phyloP scores from a whole-genome alignment of 192 early-diverging fungal genomes.

The Ambispora gerdemannii region DNA sequence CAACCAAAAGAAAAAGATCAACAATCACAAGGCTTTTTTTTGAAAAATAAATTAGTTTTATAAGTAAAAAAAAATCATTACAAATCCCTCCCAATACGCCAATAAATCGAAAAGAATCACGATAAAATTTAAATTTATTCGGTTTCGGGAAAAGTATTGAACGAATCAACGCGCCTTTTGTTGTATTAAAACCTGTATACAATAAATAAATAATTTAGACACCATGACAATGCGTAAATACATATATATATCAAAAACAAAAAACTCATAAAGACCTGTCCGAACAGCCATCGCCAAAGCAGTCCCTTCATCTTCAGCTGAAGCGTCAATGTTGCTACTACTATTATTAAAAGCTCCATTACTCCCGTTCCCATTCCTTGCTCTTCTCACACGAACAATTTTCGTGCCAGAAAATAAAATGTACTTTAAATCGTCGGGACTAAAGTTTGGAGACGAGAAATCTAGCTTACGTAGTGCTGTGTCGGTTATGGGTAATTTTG shows the following conservation, averaged over 20 bases:
- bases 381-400: slow-evolving; percentile 75
- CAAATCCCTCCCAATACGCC: no score
- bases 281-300: slow-evolving; percentile 82
- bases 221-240: no score
- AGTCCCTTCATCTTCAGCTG: slow-evolving; percentile 39
- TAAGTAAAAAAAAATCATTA: no score
- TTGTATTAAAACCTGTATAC: slow-evolving; percentile 81
- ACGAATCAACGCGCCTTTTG: slow-evolving; percentile 91
- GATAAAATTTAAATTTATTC: slow-evolving; percentile 93
- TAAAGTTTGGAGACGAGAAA: slow-evolving; percentile 68
- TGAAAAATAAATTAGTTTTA: no score
- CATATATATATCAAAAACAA: no score
- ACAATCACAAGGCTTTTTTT: no score
- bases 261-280: slow-evolving; percentile 45
- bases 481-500: slow-evolving; percentile 77
- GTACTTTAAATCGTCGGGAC: slow-evolving; percentile 73
- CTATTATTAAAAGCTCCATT: slow-evolving; percentile 34
- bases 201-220: neutral
- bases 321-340: slow-evolving; percentile 31
- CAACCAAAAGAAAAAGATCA: neutral
- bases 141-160: slow-evolving; percentile 97
- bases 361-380: slow-evolving; percentile 35
- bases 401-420: slow-evolving; percentile 93
- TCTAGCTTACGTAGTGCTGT: slow-evolving; percentile 60
- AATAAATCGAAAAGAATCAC: slow-evolving; percentile 96